Conservation (phyloP, 805 yeast genomes). For the Zygoascus ofunaensis region DNA sequence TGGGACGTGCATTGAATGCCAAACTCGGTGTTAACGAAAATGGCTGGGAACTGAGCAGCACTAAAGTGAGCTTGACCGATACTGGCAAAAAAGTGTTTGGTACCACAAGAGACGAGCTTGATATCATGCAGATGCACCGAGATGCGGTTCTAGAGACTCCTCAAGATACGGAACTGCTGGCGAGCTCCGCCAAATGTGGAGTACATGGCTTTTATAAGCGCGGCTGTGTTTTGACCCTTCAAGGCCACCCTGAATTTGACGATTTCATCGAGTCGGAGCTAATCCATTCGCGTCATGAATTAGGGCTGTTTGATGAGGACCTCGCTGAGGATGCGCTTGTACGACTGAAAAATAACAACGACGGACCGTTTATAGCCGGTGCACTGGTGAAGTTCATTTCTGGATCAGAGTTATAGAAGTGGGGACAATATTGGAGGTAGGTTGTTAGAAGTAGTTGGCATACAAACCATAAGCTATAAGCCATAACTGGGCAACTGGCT, state of each 20-base stretch:
- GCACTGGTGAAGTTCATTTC: slow-evolving; percentile 15
- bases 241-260: slow-evolving; percentile 84
- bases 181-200: slow-evolving; percentile 41
- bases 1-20: slow-evolving; percentile 58
- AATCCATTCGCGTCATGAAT: slow-evolving; percentile 11
- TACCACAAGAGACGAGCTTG: slow-evolving; percentile 22
- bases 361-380: slow-evolving; percentile 18
- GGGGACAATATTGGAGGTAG: too few relatives aligned
- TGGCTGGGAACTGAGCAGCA: slow-evolving; percentile 71
- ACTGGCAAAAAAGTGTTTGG: slow-evolving; percentile 31
- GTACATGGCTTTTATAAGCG: slow-evolving; percentile 60
- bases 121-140: slow-evolving; percentile 48
- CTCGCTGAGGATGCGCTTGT: slow-evolving; percentile 11
- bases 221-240: slow-evolving; percentile 53
- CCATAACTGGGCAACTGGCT: too few relatives aligned
- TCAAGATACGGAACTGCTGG: slow-evolving; percentile 39
- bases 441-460: too few relatives aligned
- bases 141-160: slow-evolving; percentile 46
- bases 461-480: too few relatives aligned
- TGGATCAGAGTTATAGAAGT: neutral
- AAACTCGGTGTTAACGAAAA: slow-evolving; percentile 45
- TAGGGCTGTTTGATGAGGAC: slow-evolving; percentile 11
- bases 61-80: slow-evolving; percentile 39
- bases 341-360: slow-evolving; percentile 11
- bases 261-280: slow-evolving; percentile 22